Evolutionary conservation across 371 early-diverging fungal species (phyloP).

Genomic region (Coelomomyces lativittatus): DNA sequence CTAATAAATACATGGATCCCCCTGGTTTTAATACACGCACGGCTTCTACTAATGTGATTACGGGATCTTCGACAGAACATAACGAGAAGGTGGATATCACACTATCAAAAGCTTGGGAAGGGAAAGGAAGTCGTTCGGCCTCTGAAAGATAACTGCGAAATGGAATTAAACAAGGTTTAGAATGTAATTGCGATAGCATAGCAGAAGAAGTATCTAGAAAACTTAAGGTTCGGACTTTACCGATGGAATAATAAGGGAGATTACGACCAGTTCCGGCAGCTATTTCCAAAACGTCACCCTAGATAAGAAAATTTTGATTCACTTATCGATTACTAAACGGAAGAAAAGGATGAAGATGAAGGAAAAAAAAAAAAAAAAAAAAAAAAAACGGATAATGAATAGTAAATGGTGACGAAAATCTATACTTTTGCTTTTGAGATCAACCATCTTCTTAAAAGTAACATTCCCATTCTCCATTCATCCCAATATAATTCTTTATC

Average conservation of each 20-base stretch:
- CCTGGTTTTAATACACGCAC: constrained; percentile 34
- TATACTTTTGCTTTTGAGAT: constrained; percentile 16
- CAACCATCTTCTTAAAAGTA: constrained; percentile 26
- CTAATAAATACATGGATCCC: constrained; percentile 49
- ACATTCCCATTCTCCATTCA: constrained; percentile 47
- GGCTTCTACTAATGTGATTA: constrained; percentile 42
- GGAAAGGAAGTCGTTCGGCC: constrained; percentile 15
- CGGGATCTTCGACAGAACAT: constrained; percentile 54
- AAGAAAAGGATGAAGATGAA: no score
- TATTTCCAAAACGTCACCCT: constrained; percentile 44
- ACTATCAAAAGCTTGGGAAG: constrained; percentile 40
- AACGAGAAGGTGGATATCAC: constrained; percentile 66
- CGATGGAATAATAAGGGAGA: constrained; percentile 29
- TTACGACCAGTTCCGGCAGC: constrained; percentile 57
- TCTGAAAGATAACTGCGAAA: constrained; percentile 11
- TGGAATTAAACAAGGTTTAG: background rate
- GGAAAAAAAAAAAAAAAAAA: no score
- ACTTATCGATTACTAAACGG: no score
- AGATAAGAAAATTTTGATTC: background rate
- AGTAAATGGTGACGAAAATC: no score
- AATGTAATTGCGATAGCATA: constrained; percentile 30
- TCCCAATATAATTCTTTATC: constrained; percentile 47
- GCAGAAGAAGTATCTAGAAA: constrained; percentile 33
- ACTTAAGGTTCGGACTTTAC: constrained; percentile 16
- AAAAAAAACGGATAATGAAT: no score